Conservation (phyloP, 129 eudicot genomes). For the Helianthus annuus region DNA sequence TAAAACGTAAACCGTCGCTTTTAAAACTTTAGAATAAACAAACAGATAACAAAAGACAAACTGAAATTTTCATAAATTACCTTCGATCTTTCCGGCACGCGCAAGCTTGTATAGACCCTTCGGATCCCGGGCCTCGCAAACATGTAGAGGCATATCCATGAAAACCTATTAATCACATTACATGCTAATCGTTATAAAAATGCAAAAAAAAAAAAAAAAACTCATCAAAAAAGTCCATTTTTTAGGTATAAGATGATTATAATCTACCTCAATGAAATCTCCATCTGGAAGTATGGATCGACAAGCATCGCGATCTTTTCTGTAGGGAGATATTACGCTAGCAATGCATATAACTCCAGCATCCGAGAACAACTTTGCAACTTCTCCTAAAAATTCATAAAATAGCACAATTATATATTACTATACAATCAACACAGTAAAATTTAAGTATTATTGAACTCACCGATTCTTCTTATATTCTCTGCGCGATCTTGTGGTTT, state of each 20-base stretch:
- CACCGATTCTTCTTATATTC: slow-evolving; percentile 87
- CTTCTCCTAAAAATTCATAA: slow-evolving; percentile 64
- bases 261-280: slow-evolving; percentile 82
- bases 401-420: slow-evolving; percentile 5
- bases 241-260: not conserved
- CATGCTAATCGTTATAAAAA: slow-evolving; percentile 12
- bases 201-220: slow-evolving; percentile 2
- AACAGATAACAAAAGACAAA: not conserved
- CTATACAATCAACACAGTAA: not conserved
- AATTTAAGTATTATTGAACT: slow-evolving; percentile 25
- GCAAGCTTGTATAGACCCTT: slow-evolving; percentile 96
- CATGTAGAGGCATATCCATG: slow-evolving; percentile 81
- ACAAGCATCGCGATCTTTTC: slow-evolving; percentile 81
- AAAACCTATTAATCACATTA: slow-evolving; percentile 55
- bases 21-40: not conserved
- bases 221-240: slow-evolving; percentile 7
- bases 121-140: slow-evolving; percentile 96
- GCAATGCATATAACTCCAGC: slow-evolving; percentile 96
- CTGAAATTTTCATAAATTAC: slow-evolving; percentile 27
- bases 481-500: slow-evolving; percentile 92
- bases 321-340: slow-evolving; percentile 92
- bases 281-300: slow-evolving; percentile 79
- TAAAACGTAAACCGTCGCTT: not conserved
- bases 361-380: slow-evolving; percentile 89
- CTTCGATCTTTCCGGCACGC: slow-evolving; percentile 91